phyloP scores from a whole-genome alignment of 2,329 filamentous ascomycete species.

The Botrytis aclada region DNA sequence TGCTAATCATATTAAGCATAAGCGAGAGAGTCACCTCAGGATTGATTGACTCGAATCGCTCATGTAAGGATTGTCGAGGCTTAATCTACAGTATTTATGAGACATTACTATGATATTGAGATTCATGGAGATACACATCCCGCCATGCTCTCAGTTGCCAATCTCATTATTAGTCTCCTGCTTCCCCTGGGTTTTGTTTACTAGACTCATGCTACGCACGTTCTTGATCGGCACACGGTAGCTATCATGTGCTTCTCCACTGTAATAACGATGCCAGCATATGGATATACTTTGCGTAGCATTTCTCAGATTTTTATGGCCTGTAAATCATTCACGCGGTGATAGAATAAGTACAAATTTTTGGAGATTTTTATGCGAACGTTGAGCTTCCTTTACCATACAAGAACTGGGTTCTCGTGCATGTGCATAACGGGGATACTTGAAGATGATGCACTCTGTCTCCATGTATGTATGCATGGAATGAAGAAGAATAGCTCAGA shows the following conservation, averaged over 20 bases:
- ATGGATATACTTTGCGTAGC: neutral
- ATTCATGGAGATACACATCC: neutral
- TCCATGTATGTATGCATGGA: neutral
- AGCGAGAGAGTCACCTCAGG: neutral
- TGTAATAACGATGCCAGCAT: neutral
- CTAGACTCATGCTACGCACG: constrained; percentile 4
- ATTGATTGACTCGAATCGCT: neutral
- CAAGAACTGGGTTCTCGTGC: neutral
- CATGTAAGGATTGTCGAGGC: neutral
- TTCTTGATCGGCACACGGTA: constrained; percentile 6
- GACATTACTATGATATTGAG: constrained; percentile 2
- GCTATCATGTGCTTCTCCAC: constrained; percentile 4
- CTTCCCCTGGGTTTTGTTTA: neutral
- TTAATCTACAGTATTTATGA: neutral
- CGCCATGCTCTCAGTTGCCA: neutral
- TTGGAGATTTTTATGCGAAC: neutral
- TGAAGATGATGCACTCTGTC: neutral
- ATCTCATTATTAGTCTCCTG: neutral
- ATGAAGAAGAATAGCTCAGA: neutral
- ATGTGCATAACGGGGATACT: neutral
- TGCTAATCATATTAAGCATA: neutral
- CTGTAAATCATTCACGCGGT: neutral
- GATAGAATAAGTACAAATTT: neutral
- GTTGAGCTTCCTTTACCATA: neutral
- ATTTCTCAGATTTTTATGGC: neutral